Evolutionary conservation across 306 rosid genomes (phyloP).

Genomic region (Cucumis cinereus): DNA sequence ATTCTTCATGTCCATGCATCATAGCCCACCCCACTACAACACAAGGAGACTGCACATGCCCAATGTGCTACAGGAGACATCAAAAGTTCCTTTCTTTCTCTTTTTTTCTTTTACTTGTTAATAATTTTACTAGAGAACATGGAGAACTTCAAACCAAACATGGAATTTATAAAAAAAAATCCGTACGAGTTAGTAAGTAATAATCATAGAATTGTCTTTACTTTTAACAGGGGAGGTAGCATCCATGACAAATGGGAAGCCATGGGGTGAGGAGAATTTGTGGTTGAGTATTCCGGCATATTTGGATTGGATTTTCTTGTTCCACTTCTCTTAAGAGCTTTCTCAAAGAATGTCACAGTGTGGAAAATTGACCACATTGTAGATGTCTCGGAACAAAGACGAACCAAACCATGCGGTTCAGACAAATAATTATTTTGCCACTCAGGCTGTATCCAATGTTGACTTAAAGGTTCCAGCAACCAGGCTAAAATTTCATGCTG

Average conservation of each 20-base stretch:
- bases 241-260: slow-evolving; percentile 90
- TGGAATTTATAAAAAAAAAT: neutral
- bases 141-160: neutral
- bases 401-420: slow-evolving; percentile 68
- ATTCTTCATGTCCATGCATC: neutral
- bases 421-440: slow-evolving; percentile 92
- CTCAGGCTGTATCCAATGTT: slow-evolving; percentile 68
- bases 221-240: slow-evolving; percentile 89
- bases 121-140: neutral
- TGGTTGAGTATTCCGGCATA: slow-evolving; percentile 35
- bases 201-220: slow-evolving; percentile 8
- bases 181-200: neutral
- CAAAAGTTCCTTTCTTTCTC: neutral
- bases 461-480: slow-evolving; percentile 84
- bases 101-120: neutral
- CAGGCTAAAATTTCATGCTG: slow-evolving; percentile 96
- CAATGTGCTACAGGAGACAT: neutral
- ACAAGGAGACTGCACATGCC: neutral
- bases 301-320: slow-evolving; percentile 46
- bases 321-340: slow-evolving; percentile 97
- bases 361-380: slow-evolving; percentile 92
- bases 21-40: neutral
- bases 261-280: slow-evolving; percentile 67
- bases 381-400: slow-evolving; percentile 57
- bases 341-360: slow-evolving; percentile 83